Percentiles rank a stretch among this genome's conserved stretches.
phyloP scores from a whole-genome alignment of 2,329 filamentous ascomycete species.

The Colletotrichum cuscutae region DNA sequence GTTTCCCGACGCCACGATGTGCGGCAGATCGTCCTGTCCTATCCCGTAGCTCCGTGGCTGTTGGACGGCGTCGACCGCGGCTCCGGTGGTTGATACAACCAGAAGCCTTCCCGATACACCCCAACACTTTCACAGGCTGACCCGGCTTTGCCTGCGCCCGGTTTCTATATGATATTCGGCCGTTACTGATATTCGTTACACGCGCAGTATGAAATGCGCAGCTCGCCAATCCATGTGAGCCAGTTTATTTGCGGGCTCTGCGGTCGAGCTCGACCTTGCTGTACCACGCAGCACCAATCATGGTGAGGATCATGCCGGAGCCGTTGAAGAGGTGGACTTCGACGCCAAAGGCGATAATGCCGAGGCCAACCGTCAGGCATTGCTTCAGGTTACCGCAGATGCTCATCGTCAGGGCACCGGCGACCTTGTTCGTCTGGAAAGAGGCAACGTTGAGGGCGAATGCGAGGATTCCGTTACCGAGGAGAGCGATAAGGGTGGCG shows the following conservation, averaged over 20 bases:
- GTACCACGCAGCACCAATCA: slow-evolving; percentile 67
- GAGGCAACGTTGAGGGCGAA: slow-evolving; percentile 67
- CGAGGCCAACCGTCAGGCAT: slow-evolving; percentile 64
- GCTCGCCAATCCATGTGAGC: not conserved
- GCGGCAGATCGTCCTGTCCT: not conserved
- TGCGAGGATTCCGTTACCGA: slow-evolving; percentile 64
- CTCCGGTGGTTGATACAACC: slow-evolving; percentile 6
- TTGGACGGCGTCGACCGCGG: not conserved
- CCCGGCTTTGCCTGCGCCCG: slow-evolving; percentile 18
- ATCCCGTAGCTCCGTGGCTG: not conserved
- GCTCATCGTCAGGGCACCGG: slow-evolving; percentile 68
- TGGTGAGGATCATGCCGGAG: slow-evolving; percentile 64
- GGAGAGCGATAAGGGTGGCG: slow-evolving; percentile 51
- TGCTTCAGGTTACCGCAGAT: slow-evolving; percentile 70
- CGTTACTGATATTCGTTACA: slow-evolving; percentile 34
- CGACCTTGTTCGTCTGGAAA: slow-evolving; percentile 67
- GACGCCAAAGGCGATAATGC: slow-evolving; percentile 63
- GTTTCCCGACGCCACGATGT: not conserved
- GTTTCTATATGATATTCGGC: slow-evolving; percentile 26
- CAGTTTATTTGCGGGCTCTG: slow-evolving; percentile 44
- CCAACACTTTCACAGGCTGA: not conserved
- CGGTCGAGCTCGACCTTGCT: slow-evolving; percentile 66
- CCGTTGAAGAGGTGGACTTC: slow-evolving; percentile 63
- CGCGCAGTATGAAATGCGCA: slow-evolving; percentile 7
- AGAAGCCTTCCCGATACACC: slow-evolving; percentile 6